Conservation (phyloP, 2,329 filamentous ascomycete genomes). For the Hypoxylon rubiginosum region DNA sequence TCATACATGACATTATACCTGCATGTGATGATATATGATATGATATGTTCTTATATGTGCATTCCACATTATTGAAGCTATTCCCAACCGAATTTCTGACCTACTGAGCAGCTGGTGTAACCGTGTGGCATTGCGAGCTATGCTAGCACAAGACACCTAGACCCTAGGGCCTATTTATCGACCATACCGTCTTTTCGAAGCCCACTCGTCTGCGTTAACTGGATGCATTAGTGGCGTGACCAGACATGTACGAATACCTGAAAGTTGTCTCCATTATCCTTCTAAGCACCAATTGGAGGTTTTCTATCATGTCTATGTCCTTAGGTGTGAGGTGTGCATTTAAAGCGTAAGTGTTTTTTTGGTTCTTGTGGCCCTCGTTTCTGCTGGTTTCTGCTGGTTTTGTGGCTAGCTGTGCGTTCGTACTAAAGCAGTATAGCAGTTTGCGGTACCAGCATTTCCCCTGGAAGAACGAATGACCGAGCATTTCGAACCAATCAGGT, state of each 20-base stretch:
- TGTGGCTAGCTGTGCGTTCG: slow-evolving; percentile 16
- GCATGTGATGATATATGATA: slow-evolving; percentile 7
- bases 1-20: not conserved
- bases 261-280: slow-evolving; percentile 28
- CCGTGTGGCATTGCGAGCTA: not conserved
- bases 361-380: slow-evolving; percentile 21
- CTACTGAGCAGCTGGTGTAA: not conserved
- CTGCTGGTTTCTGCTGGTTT: slow-evolving; percentile 20
- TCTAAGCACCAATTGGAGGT: slow-evolving; percentile 33
- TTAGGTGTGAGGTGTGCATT: slow-evolving; percentile 32
- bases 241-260: slow-evolving; percentile 33
- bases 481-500: slow-evolving; percentile 32
- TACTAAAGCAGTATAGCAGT: slow-evolving; percentile 19
- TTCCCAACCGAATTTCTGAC: slow-evolving; percentile 24
- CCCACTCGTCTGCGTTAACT: slow-evolving; percentile 32
- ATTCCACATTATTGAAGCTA: slow-evolving; percentile 31
- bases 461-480: slow-evolving; percentile 33
- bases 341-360: slow-evolving; percentile 32
- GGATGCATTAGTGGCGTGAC: slow-evolving; percentile 41
- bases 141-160: not conserved
- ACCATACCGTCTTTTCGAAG: slow-evolving; percentile 37
- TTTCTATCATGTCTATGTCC: too few relatives aligned
- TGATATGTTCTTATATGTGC: not conserved
- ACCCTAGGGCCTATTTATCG: not conserved
- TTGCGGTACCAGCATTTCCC: not conserved